Conservation (phyloP, 331 rosid genomes). For the Phaseolus coccineus region DNA sequence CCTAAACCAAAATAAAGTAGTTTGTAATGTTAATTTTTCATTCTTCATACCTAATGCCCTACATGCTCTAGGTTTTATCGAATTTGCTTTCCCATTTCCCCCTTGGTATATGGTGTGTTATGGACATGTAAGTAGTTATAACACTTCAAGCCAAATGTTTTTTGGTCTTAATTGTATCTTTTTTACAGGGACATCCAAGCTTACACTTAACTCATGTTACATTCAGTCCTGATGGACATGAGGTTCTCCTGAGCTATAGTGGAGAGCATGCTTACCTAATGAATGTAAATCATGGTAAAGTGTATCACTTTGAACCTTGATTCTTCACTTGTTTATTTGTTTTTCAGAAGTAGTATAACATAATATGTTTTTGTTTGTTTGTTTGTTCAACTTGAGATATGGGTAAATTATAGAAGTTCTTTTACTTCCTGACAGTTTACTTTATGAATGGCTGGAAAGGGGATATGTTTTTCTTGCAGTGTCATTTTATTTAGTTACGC, state of each 20-base stretch:
- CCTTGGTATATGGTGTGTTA: not conserved
- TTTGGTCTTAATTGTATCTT: slow-evolving; percentile 17
- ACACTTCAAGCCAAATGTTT: slow-evolving; percentile 5
- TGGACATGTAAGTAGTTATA: slow-evolving; percentile 21
- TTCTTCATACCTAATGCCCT: slow-evolving; percentile 11
- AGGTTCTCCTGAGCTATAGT: slow-evolving; percentile 98
- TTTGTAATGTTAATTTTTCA: not conserved
- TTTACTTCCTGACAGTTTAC: not conserved
- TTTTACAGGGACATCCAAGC: slow-evolving; percentile 77
- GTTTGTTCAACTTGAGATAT: not conserved
- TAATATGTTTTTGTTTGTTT: not conserved
- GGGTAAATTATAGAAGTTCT: slow-evolving; percentile 2
- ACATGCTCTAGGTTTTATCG: not conserved
- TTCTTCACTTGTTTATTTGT: slow-evolving; percentile 36
- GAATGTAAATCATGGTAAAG: slow-evolving; percentile 82
- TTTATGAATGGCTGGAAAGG: slow-evolving; percentile 21
- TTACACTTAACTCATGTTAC: slow-evolving; percentile 94
- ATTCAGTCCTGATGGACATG: slow-evolving; percentile 94
- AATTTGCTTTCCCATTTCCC: slow-evolving; percentile 14
- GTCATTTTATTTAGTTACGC: slow-evolving; percentile 30
- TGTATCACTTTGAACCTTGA: slow-evolving; percentile 27
- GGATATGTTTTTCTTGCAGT: slow-evolving; percentile 17
- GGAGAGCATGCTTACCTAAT: slow-evolving; percentile 97
- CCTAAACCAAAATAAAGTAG: slow-evolving; percentile 8
- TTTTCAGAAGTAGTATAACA: not conserved